Evolutionary conservation across 1,139 yeast genomes (phyloP), one percentile per base, ranked within the genome.

Genomic region (Geotrichum reessii): DNA sequence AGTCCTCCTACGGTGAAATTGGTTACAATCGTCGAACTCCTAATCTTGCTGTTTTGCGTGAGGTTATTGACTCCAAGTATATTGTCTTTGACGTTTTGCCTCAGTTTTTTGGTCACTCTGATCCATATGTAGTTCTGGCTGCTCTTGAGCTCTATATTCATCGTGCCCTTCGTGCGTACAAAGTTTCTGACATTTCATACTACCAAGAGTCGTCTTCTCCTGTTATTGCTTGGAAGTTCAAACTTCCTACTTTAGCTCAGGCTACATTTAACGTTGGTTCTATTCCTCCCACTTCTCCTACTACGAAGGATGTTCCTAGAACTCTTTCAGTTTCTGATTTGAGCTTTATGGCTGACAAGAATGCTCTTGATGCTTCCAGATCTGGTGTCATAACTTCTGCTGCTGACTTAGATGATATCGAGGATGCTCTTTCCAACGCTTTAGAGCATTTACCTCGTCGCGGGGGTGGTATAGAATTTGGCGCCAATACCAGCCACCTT

Each of bases 71-170:
- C 72, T 91, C 98, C 55, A 91, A 89, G 73, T 95, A 90, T 76
- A 90, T 93, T 61, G 98, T 93, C 21, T 93, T 92, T 73, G 99
- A 95, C 72, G 99, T 95, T 46, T 81, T 93, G 71, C 81, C 95
- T 42, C 97, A 90, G 76, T 95, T 95, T 75, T 83, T 93, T 75
- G 83, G 83, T 57, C 88, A 90, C 67, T 69, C 81, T 22, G 98
- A 95, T 69, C 88, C 88, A 56, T 88, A 90, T 81, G 95, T 93
- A 62, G 87, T 95, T 3, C 82, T 93, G 67, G 98, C 99, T 47
- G 98, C 99, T 47, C 90, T 96, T 53, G 98, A 93, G 75, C 96
- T 93, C 60, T 93, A 93, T 73, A 86, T 92, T 61, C 87, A 98
- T 74, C 87, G 99, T 73, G 96, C 98, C 54, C 92, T 91, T 79